These are phyloP conservation scores for Hemisphaericaspora xylanilytica DNA, from an alignment of 1,139 yeast species.

Conservation along the genomic window DNA sequence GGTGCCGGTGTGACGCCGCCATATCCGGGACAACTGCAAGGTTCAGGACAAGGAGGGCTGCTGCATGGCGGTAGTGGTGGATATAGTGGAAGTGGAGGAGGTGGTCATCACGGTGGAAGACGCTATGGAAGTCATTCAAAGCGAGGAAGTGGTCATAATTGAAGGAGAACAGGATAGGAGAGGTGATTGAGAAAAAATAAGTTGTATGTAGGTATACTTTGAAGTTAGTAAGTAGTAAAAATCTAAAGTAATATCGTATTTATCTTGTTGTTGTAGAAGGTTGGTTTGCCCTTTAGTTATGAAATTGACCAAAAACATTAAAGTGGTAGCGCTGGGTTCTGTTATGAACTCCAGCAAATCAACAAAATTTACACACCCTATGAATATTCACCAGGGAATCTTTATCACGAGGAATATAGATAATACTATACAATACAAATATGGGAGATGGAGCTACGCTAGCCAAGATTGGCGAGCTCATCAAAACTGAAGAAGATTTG, in stretches of 20 bases:
- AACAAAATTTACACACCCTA: no score
- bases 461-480: constrained; percentile 42
- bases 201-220: background rate
- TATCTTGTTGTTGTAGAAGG: background rate
- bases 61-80: constrained; percentile 10
- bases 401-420: background rate
- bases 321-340: no score
- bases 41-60: constrained; percentile 5
- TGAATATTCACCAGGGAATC: no score
- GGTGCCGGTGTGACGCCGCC: constrained; percentile 11
- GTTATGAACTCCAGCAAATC: no score
- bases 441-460: constrained; percentile 39
- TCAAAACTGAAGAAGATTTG: constrained; percentile 56
- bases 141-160: constrained; percentile 14
- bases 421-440: background rate
- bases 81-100: no score
- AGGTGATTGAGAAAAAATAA: background rate
- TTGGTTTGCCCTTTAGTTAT: no score
- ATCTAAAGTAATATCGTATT: background rate
- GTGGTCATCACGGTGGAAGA: constrained; percentile 9
- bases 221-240: constrained; percentile 1
- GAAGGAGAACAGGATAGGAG: background rate
- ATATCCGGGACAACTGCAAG: constrained; percentile 5
- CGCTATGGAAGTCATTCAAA: constrained; percentile 14
- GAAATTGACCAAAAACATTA: no score